These are phyloP conservation scores for Lachnellula subtilissima DNA, from an alignment of 2,329 filamentous ascomycete species.

Conservation along the genomic window DNA sequence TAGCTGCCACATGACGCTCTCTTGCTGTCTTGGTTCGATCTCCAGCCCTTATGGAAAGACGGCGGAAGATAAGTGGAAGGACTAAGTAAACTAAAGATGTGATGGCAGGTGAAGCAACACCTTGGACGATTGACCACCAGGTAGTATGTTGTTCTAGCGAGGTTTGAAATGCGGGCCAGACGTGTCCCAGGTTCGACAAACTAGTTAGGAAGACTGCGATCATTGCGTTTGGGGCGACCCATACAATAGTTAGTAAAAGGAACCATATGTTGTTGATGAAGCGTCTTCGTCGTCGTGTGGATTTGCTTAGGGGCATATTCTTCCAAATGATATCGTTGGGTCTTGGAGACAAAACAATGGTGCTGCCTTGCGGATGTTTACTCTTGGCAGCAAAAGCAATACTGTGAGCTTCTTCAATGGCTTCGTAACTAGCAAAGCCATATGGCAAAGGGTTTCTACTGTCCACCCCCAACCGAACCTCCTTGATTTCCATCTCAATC, in stretches of 20 bases:
- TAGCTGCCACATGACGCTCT: conserved; percentile 84
- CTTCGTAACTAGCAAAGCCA: conserved; percentile 90
- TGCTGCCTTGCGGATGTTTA: conserved; percentile 75
- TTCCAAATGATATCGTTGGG: conserved; percentile 96
- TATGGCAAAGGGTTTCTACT: conserved; percentile 84
- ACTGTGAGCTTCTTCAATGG: conserved; percentile 79
- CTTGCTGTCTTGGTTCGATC: conserved; percentile 89
- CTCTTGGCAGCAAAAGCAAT: conserved; percentile 78
- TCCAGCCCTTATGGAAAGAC: conserved; percentile 75
- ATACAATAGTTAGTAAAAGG: conserved; percentile 70
- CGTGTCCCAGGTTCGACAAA: conserved; percentile 68
- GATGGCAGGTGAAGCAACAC: conserved; percentile 82
- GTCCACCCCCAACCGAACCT: conserved; percentile 76
- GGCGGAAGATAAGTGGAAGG: conserved; percentile 86
- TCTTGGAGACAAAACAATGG: conserved; percentile 72
- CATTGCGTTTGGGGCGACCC: conserved; percentile 88
- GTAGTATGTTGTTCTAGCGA: conserved; percentile 58
- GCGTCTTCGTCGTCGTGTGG: conserved; percentile 64
- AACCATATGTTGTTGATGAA: conserved; percentile 85
- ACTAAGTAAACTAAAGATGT: conserved; percentile 84
- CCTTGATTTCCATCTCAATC: conserved; percentile 78
- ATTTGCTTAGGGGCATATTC: conserved; percentile 71
- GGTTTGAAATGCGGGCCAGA: conserved; percentile 72
- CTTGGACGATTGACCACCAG: conserved; percentile 84
- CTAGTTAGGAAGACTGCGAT: conserved; percentile 93